A percentile compares a stretch with the other conserved stretches of the same genome.
These are phyloP conservation scores for Dysphania ambrosioides DNA, from an alignment of 148 eudicot species.

Conservation along the genomic window DNA sequence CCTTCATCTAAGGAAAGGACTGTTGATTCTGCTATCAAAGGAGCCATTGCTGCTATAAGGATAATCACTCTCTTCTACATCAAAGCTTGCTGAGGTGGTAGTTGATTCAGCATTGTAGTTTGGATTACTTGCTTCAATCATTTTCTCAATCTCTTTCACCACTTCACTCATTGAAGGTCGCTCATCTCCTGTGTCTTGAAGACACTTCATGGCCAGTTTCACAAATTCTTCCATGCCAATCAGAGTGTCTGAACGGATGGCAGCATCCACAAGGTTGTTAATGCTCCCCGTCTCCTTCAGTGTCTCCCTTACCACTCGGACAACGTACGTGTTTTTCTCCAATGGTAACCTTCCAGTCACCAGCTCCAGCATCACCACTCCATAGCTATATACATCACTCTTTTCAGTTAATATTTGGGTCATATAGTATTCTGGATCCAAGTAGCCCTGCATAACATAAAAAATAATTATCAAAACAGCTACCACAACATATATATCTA, in stretches of 20 bases:
- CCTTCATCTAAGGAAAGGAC: constrained; percentile 26
- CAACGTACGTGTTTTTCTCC: constrained; percentile 58
- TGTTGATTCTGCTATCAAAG: constrained; percentile 9
- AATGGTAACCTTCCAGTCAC: constrained; percentile 53
- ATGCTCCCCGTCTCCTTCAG: constrained; percentile 38
- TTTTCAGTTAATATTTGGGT: constrained; percentile 55
- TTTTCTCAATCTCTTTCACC: constrained; percentile 59
- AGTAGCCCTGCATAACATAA: constrained; percentile 45
- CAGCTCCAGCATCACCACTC: constrained; percentile 54
- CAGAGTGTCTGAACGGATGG: constrained; percentile 29
- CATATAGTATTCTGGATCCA: constrained; percentile 75
- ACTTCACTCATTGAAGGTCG: constrained; percentile 63
- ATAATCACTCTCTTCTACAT: constrained; percentile 34
- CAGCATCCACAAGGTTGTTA: constrained; percentile 45
- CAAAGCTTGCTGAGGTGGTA: constrained; percentile 46
- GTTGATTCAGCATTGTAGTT: constrained; percentile 46
- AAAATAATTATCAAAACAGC: not conserved
- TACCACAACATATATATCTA: not conserved
- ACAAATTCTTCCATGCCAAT: constrained; percentile 47
- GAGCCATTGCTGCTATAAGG: constrained; percentile 33
- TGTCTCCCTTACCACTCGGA: constrained; percentile 41
- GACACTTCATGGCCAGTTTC: constrained; percentile 53
- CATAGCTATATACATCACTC: constrained; percentile 62
- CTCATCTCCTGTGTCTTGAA: constrained; percentile 44
- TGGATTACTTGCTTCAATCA: constrained; percentile 46